Evolutionary conservation across 805 yeast genomes (phyloP), one percentile per base, ranked within the genome.

Genomic region (Teunomyces panamensis): DNA sequence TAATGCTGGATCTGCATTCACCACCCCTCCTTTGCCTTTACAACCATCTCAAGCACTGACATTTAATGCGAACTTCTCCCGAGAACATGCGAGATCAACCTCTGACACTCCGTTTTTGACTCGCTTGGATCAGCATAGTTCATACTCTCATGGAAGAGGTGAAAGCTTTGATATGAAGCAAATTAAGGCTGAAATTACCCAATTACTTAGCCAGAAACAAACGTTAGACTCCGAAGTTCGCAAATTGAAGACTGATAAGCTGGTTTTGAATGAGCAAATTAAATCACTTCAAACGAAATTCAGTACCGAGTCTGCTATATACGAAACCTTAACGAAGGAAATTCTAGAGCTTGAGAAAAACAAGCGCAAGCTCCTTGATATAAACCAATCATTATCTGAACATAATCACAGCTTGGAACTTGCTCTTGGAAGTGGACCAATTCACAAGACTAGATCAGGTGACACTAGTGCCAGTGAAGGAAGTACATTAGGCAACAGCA

Each of bases 311-410:
- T 70, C 73, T 32, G 59, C 71, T 1, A 65, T 71, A 1, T 80
- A 77, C 52, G 71, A 75, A 2, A 62, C 62, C 5, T 53, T 84
- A 30, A 48, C 68, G 16, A 69, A 67, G 37, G 89, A 85, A 34
- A 72, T 86, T 10, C 76, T 72, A 42, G 75, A 68, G 14, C 67
- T 89, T 51, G 73, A 67, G 28, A 50, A 56, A 0, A 75, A 77
- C 42, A 84, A 78, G 63, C 70, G 67, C 30, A 63, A 66, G 13
- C 64, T 89, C 16, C 24, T 50, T 36, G 68, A 65, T 14, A 53
- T 54, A 26, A 68, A 62, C 50, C 59, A 49, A 42, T 53, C 45
- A 14, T 55, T 60, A 33, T 42, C 54, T n/a, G 67, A 63, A 33
- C 58, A 60, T 35, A 58, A 58, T 43, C 54, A 49, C 36, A 52